Base-by-base conservation (phyloP, 2,329 filamentous ascomycete species). In the Parafenestella ontariensis region DNA sequence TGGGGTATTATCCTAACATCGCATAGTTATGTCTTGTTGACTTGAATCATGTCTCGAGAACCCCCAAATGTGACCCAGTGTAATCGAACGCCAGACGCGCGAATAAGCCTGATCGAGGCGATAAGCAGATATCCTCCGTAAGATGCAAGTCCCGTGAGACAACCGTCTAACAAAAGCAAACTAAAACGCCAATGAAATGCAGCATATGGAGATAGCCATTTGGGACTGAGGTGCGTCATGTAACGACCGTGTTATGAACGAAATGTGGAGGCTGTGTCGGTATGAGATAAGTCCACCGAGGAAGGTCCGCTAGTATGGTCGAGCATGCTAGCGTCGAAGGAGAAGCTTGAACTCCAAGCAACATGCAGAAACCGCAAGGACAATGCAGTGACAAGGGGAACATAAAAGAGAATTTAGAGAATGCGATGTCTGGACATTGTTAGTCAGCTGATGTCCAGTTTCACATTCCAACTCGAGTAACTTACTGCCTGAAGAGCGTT, bases 401-500 rank as follows among this genome's bases (percentile, higher is more conserved):
- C 28, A 10, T 31, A 31, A 26, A 26, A 5, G 24, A 26, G 24
- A n/a, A n/a, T 46, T 62, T 49, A 67, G 45, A 75, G 61, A 48
- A 75, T 71, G 45, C 66, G 69, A 40, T 68, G 55, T 44, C 71
- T 74, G 59, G 3, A 48, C 8, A 2, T 6, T 37, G 28, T 56
- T 46, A 46, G 66, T 74, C 57, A 73, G 61, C 62, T 68, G 56
- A 65, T 54, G 57, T 53, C 56, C 43, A 11, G 53, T 57, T 62
- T 56, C 51, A 59, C 47, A 8, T 37, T 45, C 20, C 17, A 46
- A 45, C 47, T n/a, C 49, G 37, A 26, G 15, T 34, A 51, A 71
- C 71, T 68, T 50, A 75, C 72, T 79, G 77, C 73, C 83, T 82
- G 66, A 89, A 75, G 31, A 84, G 72, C 49, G 80, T 79, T 70